phyloP scores from a whole-genome alignment of 345 rosid species.

The Camelina laxa region DNA sequence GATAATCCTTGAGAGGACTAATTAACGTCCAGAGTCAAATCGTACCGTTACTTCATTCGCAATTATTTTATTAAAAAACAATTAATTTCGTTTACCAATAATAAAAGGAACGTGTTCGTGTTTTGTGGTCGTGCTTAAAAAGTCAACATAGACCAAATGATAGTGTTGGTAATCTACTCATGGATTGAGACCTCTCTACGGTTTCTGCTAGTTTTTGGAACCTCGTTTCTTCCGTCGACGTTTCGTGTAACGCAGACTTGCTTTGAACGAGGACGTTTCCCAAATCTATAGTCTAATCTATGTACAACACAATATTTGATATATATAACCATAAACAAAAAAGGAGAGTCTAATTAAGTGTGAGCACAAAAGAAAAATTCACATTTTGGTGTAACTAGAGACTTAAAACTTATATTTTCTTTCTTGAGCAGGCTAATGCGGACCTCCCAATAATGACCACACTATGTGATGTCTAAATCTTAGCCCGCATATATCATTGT shows the following conservation, averaged over 20 bases:
- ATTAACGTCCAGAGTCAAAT: slow-evolving; percentile 32
- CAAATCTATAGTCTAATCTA: slow-evolving; percentile 14
- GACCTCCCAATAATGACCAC: neutral
- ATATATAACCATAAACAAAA: neutral
- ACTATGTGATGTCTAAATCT: neutral
- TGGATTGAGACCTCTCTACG: slow-evolving; percentile 25
- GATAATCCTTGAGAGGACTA: slow-evolving; percentile 34
- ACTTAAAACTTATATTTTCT: neutral
- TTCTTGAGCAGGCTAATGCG: neutral
- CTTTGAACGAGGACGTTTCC: slow-evolving; percentile 30
- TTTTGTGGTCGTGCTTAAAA: slow-evolving; percentile 18
- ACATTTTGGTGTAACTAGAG: neutral
- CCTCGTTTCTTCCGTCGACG: slow-evolving; percentile 32
- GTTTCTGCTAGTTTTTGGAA: slow-evolving; percentile 17
- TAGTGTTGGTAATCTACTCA: slow-evolving; percentile 40
- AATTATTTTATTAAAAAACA: neutral
- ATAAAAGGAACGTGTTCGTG: slow-evolving; percentile 5
- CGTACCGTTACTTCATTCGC: slow-evolving; percentile 25
- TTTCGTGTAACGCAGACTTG: slow-evolving; percentile 34
- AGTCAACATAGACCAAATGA: slow-evolving; percentile 25
- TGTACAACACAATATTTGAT: neutral
- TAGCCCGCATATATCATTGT: neutral
- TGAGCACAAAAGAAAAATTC: slow-evolving; percentile 1
- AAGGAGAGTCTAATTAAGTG: neutral
- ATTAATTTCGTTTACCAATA: slow-evolving; percentile 6